Percentiles rank a stretch among this genome's conserved stretches.
phyloP scores from a whole-genome alignment of 176 grass and related monocot genomes.

The Pharus latifolius region DNA sequence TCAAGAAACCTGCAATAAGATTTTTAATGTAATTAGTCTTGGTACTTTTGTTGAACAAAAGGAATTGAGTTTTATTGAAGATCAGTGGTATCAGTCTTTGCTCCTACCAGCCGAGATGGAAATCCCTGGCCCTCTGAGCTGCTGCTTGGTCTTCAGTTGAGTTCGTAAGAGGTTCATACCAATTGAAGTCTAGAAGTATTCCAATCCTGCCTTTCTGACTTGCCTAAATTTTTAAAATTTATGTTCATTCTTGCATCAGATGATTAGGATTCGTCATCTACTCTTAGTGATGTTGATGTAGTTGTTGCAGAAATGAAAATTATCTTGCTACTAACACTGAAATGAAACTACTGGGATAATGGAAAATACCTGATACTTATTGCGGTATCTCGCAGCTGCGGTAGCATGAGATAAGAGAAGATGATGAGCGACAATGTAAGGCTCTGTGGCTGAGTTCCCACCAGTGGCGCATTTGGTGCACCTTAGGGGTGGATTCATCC shows the following conservation, averaged over 20 bases:
- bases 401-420: slow-evolving; percentile 64
- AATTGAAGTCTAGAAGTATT: slow-evolving; percentile 68
- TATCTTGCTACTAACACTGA: background rate
- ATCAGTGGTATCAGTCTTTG: background rate
- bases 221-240: slow-evolving; percentile 21
- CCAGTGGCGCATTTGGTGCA: slow-evolving; percentile 33
- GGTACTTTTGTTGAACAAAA: background rate
- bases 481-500: slow-evolving; percentile 30
- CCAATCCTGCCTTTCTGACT: slow-evolving; percentile 66
- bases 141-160: slow-evolving; percentile 55
- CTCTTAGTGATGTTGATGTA: background rate
- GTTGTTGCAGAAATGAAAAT: background rate
- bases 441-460: slow-evolving; percentile 63
- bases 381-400: slow-evolving; percentile 55
- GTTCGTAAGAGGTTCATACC: slow-evolving; percentile 59
- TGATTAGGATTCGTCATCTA: no score
- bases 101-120: slow-evolving; percentile 84
- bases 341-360: no score
- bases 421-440: slow-evolving; percentile 61
- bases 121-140: slow-evolving; percentile 76
- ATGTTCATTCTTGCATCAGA: background rate
- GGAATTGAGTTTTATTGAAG: background rate
- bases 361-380: slow-evolving; percentile 60
- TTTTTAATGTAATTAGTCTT: background rate
- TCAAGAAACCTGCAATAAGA: slow-evolving; percentile 60